These are phyloP conservation scores for Xylariaceae sp. DNA, from an alignment of 2,329 filamentous ascomycete species.

Conservation along the genomic window DNA sequence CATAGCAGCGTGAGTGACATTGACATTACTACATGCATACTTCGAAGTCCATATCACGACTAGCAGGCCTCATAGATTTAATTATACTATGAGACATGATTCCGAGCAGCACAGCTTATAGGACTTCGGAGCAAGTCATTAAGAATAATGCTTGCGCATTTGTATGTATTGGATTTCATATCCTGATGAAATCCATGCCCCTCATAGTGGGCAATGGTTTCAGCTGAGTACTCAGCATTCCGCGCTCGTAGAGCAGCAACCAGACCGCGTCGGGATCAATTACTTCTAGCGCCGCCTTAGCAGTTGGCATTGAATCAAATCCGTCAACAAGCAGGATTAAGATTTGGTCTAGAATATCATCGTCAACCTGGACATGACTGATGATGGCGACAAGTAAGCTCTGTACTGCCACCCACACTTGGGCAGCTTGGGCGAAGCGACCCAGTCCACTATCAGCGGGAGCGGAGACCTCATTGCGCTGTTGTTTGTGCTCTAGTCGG, in stretches of 20 bases:
- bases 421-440: conserved; percentile 56
- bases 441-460: conserved; percentile 36
- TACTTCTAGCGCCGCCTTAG: conserved; percentile 55
- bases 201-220: conserved; percentile 38
- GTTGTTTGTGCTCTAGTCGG: conserved; percentile 17
- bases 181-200: conserved; percentile 36
- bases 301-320: conserved; percentile 42
- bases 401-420: conserved; percentile 62
- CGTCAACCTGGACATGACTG: conserved; percentile 59
- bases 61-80: too few relatives aligned
- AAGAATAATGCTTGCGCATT: too few relatives aligned
- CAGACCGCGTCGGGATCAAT: conserved; percentile 75
- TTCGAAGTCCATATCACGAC: too few relatives aligned
- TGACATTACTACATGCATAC: too few relatives aligned
- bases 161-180: conserved; percentile 1
- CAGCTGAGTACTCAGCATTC: conserved; percentile 33
- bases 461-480: conserved; percentile 9
- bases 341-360: conserved; percentile 68
- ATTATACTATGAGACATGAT: too few relatives aligned
- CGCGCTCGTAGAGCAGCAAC: conserved; percentile 55
- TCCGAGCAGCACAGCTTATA: too few relatives aligned
- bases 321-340: conserved; percentile 56
- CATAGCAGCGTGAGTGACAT: too few relatives aligned
- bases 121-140: too few relatives aligned
- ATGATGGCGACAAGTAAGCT: conserved; percentile 58